These are phyloP conservation scores for Cyclotella choctawhatcheeana DNA, from an alignment of 108 stramenopile genomes.

Conservation along the genomic window DNA sequence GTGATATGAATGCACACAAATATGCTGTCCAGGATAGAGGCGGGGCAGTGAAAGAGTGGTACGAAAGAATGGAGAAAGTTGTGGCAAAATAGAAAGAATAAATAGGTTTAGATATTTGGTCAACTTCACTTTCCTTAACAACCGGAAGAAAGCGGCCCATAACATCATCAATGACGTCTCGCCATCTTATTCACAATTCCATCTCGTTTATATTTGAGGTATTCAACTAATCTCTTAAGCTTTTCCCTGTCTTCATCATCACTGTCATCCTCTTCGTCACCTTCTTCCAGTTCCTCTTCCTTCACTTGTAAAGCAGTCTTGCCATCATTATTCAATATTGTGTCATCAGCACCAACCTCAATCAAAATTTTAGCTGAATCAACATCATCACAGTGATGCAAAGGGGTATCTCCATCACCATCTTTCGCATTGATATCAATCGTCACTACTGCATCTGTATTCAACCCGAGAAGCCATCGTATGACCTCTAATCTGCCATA, in stretches of 20 bases:
- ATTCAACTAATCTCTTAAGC: constrained; percentile 49
- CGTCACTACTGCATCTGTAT: constrained; percentile 4
- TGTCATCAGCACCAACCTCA: constrained; percentile 47
- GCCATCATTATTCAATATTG: constrained; percentile 43
- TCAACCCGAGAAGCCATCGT: constrained; percentile 43
- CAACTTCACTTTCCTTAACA: too few species aligned
- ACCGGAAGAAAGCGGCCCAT: too few species aligned
- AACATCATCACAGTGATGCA: constrained; percentile 60
- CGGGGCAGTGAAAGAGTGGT: constrained; percentile 51
- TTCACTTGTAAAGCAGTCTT: constrained; percentile 47
- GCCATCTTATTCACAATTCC: not conserved
- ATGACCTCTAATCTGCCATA: constrained; percentile 52
- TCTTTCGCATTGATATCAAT: constrained; percentile 55
- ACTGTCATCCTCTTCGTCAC: constrained; percentile 45
- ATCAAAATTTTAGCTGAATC: constrained; percentile 52
- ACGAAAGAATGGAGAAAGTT: constrained; percentile 52
- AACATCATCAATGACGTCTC: too few species aligned
- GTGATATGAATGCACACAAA: constrained; percentile 64
- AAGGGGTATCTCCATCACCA: constrained; percentile 62
- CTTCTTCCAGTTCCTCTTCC: constrained; percentile 47
- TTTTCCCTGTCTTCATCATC: constrained; percentile 57
- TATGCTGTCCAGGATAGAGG: constrained; percentile 46
- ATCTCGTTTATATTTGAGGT: constrained; percentile 19
- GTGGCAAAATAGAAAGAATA: constrained; percentile 10
- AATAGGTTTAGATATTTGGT: too few species aligned